A percentile compares a stretch with the other conserved stretches of the same genome.
phyloP scores from a whole-genome alignment of 495 filamentous ascomycete species.

The Penicillium coprophilum region DNA sequence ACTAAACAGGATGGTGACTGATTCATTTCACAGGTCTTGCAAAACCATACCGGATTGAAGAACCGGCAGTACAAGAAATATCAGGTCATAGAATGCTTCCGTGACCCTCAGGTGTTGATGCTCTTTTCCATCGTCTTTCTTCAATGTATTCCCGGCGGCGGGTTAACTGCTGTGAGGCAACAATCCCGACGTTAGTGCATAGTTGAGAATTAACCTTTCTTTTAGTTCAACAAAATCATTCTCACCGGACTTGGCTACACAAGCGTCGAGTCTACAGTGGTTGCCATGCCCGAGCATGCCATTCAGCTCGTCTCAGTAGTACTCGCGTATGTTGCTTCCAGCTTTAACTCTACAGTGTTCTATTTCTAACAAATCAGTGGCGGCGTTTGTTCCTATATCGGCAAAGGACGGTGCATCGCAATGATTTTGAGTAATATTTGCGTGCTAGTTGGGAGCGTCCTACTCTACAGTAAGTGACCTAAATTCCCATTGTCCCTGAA shows the following conservation, averaged over 20 bases:
- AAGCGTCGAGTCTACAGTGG: constrained; percentile 7
- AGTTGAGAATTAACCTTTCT: background rate
- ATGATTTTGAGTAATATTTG: constrained; percentile 11
- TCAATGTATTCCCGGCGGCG: constrained; percentile 15
- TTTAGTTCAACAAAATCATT: constrained; percentile 18
- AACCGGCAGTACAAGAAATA: constrained; percentile 13
- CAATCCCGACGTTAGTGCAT: background rate
- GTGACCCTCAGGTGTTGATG: constrained; percentile 13
- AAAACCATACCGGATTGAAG: constrained; percentile 13
- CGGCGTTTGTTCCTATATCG: background rate
- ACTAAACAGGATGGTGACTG: background rate
- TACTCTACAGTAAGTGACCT: constrained; percentile 8
- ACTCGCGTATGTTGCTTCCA: background rate
- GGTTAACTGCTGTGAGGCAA: constrained; percentile 12
- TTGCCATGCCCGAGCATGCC: constrained; percentile 15
- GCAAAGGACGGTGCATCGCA: constrained; percentile 4
- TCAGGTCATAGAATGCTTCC: constrained; percentile 12
- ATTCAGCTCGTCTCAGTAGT: constrained; percentile 11
- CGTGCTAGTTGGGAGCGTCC: constrained; percentile 13
- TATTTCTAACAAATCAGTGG: background rate
- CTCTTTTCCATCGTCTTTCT: constrained; percentile 11
- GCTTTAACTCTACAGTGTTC: background rate
- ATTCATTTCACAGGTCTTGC: background rate
- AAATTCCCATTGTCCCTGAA: no score
- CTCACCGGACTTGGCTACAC: constrained; percentile 19